Conservation (phyloP, 805 yeast genomes). For the Candida xiaguanensis region DNA sequence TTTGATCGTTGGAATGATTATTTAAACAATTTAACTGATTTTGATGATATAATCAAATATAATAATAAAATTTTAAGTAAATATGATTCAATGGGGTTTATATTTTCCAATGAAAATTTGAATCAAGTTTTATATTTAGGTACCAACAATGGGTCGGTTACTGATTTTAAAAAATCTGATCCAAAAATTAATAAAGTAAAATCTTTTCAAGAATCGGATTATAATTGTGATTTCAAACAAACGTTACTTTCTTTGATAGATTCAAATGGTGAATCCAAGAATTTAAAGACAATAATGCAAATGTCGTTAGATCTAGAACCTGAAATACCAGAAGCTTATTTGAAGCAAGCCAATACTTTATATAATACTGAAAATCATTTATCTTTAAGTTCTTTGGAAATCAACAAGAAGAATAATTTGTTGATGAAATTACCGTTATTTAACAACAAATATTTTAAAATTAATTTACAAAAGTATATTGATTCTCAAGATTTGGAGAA, state of each 20-base stretch:
- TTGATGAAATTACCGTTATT: constrained; percentile 28
- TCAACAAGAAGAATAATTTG: constrained; percentile 15
- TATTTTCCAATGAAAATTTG: constrained; percentile 40
- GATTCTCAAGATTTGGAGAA: constrained; percentile 16
- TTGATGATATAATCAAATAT: constrained; percentile 34
- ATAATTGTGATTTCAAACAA: constrained; percentile 25
- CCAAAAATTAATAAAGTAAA: constrained; percentile 1
- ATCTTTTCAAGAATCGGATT: neutral
- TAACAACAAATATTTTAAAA: constrained; percentile 32
- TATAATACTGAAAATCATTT: constrained; percentile 1
- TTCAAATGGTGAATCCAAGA: constrained; percentile 39
- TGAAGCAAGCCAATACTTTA: constrained; percentile 13
- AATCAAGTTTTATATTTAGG: constrained; percentile 42
- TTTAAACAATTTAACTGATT: constrained; percentile 45
- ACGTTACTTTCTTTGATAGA: constrained; percentile 46
- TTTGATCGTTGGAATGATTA: constrained; percentile 83
- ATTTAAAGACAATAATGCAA: constrained; percentile 55
- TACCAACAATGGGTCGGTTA: constrained; percentile 28
- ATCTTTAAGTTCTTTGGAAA: constrained; percentile 15
- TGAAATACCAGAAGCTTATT: constrained; percentile 40
- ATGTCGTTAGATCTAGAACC: constrained; percentile 66
- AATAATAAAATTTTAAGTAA: constrained; percentile 38
- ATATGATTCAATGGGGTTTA: constrained; percentile 40
- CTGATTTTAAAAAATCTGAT: neutral
- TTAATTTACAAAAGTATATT: constrained; percentile 33